These are phyloP conservation scores for Thuidium tamariscinum DNA, from an alignment of 225 moss, liverwort and hornwort species.

Conservation along the genomic window DNA sequence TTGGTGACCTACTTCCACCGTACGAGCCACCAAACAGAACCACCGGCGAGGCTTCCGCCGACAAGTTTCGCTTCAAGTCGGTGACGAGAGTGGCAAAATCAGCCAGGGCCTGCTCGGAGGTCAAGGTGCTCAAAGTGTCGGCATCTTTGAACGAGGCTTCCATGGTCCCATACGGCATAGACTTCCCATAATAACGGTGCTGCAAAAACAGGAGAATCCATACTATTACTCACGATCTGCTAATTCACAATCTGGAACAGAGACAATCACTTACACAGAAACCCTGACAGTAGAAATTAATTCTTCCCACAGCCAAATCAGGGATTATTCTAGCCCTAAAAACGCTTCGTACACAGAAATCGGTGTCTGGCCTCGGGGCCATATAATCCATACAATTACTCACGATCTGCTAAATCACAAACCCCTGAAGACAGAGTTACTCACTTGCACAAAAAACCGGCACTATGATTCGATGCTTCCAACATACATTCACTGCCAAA, in stretches of 20 bases:
- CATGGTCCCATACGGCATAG: conserved; percentile 75
- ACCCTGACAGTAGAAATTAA: not conserved
- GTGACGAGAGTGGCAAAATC: conserved; percentile 81
- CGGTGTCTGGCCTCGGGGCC: conserved; percentile 23
- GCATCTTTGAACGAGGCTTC: conserved; percentile 77
- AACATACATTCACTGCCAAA: not conserved
- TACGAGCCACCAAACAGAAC: conserved; percentile 95
- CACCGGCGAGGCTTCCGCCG: conserved; percentile 83
- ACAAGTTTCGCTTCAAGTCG: conserved; percentile 74
- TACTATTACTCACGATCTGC: not conserved
- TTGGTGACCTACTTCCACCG: conserved; percentile 59
- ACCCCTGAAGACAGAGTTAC: not conserved
- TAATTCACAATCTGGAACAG: not conserved
- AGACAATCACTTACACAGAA: not conserved
- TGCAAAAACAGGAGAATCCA: not conserved
- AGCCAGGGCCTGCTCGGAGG: conserved; percentile 87
- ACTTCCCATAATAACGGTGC: conserved; percentile 95
- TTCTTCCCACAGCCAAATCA: not conserved
- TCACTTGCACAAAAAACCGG: not conserved
- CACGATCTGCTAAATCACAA: not conserved
- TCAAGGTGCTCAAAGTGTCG: conserved; percentile 62
- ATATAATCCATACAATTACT: not conserved
- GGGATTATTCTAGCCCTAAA: not conserved
- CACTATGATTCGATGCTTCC: not conserved
- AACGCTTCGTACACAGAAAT: not conserved